These are phyloP conservation scores for Suhomyces choctaworum DNA, from an alignment of 1,139 yeast species.

Conservation along the genomic window DNA sequence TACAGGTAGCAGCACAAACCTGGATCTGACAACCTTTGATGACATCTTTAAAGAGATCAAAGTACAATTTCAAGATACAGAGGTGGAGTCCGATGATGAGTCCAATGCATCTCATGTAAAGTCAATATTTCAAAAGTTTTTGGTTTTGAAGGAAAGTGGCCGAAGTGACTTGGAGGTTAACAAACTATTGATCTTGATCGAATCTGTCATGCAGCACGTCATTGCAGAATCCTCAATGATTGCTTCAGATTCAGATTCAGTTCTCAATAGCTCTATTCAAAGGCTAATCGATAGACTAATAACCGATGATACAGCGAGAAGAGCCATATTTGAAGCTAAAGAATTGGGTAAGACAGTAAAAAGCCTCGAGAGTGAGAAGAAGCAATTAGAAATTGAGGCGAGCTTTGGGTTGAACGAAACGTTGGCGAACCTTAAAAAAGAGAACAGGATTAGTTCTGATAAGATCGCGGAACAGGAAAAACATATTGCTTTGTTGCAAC, in stretches of 20 bases:
- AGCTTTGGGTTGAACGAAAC: conserved; percentile 24
- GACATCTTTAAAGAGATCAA: conserved; percentile 23
- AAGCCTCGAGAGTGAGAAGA: conserved; percentile 27
- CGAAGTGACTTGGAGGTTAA: conserved; percentile 22
- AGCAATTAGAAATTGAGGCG: conserved; percentile 24
- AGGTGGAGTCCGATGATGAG: conserved; percentile 7
- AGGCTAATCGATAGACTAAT: conserved; percentile 35
- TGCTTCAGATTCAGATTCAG: conserved; percentile 28
- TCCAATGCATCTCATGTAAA: conserved; percentile 20
- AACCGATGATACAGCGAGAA: conserved; percentile 36
- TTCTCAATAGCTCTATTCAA: conserved; percentile 35
- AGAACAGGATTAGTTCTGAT: conserved; percentile 20
- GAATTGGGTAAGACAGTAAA: conserved; percentile 26
- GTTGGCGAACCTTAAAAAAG: conserved; percentile 20
- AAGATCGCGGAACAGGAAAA: conserved; percentile 31
- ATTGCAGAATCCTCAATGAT: conserved; percentile 26
- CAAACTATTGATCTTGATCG: conserved; percentile 29
- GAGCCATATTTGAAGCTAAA: conserved; percentile 35
- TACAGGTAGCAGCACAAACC: conserved; percentile 11
- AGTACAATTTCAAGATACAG: conserved; percentile 12
- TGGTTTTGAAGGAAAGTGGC: conserved; percentile 27
- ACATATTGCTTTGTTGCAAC: conserved; percentile 28
- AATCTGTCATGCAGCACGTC: conserved; percentile 35
- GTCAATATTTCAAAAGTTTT: conserved; percentile 27
- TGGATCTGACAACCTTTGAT: conserved; percentile 21